Percentiles rank a stretch among this genome's conserved stretches.
phyloP scores from a whole-genome alignment of 306 rosid species.

The Oxytropis ochrocephala region DNA sequence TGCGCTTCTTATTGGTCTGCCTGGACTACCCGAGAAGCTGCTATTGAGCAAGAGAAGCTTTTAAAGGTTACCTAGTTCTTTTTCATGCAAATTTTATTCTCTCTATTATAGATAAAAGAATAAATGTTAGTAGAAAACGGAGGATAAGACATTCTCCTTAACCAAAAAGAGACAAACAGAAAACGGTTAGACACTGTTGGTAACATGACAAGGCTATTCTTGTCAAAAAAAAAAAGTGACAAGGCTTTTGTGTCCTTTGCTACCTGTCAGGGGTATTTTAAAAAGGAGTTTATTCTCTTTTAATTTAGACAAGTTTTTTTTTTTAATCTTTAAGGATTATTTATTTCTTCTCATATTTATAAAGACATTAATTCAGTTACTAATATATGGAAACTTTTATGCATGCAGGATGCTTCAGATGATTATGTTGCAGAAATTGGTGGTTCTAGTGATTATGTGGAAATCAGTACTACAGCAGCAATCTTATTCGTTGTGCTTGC shows the following conservation, averaged over 20 bases:
- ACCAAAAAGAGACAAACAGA: not conserved
- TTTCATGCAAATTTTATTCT: conserved; percentile 5
- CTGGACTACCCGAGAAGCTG: conserved; percentile 88
- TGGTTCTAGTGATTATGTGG: conserved; percentile 68
- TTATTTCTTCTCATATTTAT: conserved; percentile 6
- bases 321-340: not conserved
- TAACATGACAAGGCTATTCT: conserved; percentile 1
- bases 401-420: conserved; percentile 76
- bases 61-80: conserved; percentile 51
- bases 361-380: conserved; percentile 2
- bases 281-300: not conserved
- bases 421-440: conserved; percentile 46
- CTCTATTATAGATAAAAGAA: not conserved
- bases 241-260: not conserved
- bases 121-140: not conserved
- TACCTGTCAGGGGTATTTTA: not conserved
- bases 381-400: conserved; percentile 14
- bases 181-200: not conserved
- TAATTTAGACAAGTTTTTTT: not conserved
- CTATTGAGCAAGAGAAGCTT: conserved; percentile 81
- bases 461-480: conserved; percentile 78
- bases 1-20: conserved; percentile 97
- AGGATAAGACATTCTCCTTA: not conserved
- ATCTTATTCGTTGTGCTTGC: conserved; percentile 83
- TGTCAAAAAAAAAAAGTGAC: too few relatives aligned